Percentiles rank a stretch among this genome's conserved stretches.
Evolutionary conservation across 495 filamentous ascomycete genomes (phyloP).

Genomic region (Trichodelitschia bisporula): DNA sequence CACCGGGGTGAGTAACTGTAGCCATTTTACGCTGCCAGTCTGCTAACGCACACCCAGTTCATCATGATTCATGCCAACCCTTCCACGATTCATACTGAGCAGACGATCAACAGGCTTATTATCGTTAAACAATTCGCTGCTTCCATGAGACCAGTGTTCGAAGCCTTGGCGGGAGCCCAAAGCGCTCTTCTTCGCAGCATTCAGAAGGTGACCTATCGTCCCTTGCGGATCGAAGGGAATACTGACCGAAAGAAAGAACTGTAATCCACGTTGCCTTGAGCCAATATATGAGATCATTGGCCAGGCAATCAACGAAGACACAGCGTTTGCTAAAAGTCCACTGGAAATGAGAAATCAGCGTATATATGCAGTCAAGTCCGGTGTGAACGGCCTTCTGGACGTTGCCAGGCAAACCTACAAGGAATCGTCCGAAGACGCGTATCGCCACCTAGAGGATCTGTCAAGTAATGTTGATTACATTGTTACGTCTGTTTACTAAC

Average conservation of each 20-base stretch:
- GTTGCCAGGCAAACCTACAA: slow-evolving; percentile 72
- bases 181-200: slow-evolving; percentile 43
- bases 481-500: slow-evolving; percentile 1
- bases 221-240: too few relatives aligned
- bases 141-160: slow-evolving; percentile 38
- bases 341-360: slow-evolving; percentile 79
- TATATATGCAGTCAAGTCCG: slow-evolving; percentile 79
- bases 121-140: slow-evolving; percentile 63
- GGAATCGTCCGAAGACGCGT: slow-evolving; percentile 53
- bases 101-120: slow-evolving; percentile 66
- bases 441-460: slow-evolving; percentile 40
- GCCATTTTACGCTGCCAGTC: neutral
- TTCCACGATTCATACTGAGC: slow-evolving; percentile 41
- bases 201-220: too few relatives aligned
- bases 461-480: slow-evolving; percentile 19
- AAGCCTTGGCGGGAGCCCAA: slow-evolving; percentile 38
- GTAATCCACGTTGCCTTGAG: slow-evolving; percentile 30
- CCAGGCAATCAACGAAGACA: slow-evolving; percentile 55
- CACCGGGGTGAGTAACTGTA: neutral
- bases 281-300: slow-evolving; percentile 39
- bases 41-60: slow-evolving; percentile 22
- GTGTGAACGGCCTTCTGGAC: slow-evolving; percentile 67
- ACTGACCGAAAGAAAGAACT: too few relatives aligned
- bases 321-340: slow-evolving; percentile 50
- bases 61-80: slow-evolving; percentile 40